A percentile compares a stretch with the other conserved stretches of the same genome.
These are phyloP conservation scores for Phytophthora europaea DNA, from an alignment of 352 stramenopile genomes.

Conservation along the genomic window DNA sequence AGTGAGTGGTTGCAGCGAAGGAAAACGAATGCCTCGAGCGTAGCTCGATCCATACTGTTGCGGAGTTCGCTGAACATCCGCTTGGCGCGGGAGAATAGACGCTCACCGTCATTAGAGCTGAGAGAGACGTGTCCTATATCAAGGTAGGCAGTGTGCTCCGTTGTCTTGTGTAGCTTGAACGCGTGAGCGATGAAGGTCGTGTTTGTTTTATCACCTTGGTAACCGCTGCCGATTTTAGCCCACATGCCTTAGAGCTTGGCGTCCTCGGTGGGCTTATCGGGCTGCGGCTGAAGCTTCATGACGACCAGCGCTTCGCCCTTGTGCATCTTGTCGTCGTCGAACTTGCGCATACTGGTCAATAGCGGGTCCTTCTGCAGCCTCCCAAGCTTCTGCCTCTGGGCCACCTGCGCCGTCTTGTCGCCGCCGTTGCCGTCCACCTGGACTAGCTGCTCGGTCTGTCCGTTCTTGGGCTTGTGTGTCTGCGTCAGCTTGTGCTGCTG, in stretches of 20 bases:
- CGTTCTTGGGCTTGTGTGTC: constrained; percentile 87
- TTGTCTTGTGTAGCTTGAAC: background rate
- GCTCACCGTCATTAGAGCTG: background rate
- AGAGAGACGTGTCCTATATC: background rate
- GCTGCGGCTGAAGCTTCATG: constrained; percentile 61
- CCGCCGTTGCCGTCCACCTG: constrained; percentile 82
- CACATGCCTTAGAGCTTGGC: constrained; percentile 47
- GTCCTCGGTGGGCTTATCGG: constrained; percentile 26
- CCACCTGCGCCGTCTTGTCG: constrained; percentile 40
- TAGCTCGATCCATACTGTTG: too few species aligned
- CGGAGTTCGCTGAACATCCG: background rate
- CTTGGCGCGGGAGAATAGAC: background rate
- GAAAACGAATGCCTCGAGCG: background rate
- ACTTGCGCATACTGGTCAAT: constrained; percentile 75
- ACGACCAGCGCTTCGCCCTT: constrained; percentile 65
- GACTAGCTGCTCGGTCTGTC: constrained; percentile 80
- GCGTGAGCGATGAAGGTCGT: background rate
- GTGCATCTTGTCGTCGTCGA: constrained; percentile 67
- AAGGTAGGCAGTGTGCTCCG: background rate
- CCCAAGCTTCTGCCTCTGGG: constrained; percentile 78
- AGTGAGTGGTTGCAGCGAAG: background rate
- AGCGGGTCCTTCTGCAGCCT: constrained; percentile 75
- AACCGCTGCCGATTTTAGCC: constrained; percentile 15
- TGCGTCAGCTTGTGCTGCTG: too few species aligned
- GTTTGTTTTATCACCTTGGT: background rate